Conservation (phyloP, 352 stramenopile species). For the Phytopythium sindhum region DNA sequence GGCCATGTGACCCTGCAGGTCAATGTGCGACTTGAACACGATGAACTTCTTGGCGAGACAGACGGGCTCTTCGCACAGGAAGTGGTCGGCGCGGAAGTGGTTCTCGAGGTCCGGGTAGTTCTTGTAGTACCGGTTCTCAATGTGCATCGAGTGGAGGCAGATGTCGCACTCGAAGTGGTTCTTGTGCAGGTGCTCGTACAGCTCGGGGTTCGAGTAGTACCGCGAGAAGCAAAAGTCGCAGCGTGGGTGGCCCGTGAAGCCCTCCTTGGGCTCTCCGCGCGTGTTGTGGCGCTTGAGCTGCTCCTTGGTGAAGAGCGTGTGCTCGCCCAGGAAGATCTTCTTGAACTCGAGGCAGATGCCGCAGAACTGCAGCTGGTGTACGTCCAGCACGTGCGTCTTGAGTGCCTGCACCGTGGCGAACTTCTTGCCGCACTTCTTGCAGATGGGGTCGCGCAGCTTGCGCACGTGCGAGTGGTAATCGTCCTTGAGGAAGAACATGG, state of each 20-base stretch:
- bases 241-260: constrained; percentile 80
- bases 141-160: constrained; percentile 67
- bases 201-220: constrained; percentile 84
- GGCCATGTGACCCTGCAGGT: constrained; percentile 81
- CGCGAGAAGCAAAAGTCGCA: constrained; percentile 89
- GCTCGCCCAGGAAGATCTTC: constrained; percentile 85
- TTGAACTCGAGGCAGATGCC: constrained; percentile 87
- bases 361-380: constrained; percentile 77
- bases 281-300: constrained; percentile 74
- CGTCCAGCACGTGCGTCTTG: constrained; percentile 71
- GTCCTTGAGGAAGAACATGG: constrained; percentile 85
- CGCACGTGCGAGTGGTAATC: constrained; percentile 56
- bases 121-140: constrained; percentile 91
- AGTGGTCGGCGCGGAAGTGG: constrained; percentile 88
- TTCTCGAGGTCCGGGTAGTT: constrained; percentile 90
- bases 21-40: constrained; percentile 86
- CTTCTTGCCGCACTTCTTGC: constrained; percentile 71
- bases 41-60: constrained; percentile 89
- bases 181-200: constrained; percentile 90
- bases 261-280: constrained; percentile 66
- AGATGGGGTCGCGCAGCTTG: constrained; percentile 69
- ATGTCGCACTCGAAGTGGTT: constrained; percentile 92
- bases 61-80: constrained; percentile 79
- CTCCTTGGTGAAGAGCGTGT: constrained; percentile 69
- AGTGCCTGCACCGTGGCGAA: constrained; percentile 58